Base-by-base conservation (phyloP, 768 basidiomycete genomes). In the Suillus lakei region DNA sequence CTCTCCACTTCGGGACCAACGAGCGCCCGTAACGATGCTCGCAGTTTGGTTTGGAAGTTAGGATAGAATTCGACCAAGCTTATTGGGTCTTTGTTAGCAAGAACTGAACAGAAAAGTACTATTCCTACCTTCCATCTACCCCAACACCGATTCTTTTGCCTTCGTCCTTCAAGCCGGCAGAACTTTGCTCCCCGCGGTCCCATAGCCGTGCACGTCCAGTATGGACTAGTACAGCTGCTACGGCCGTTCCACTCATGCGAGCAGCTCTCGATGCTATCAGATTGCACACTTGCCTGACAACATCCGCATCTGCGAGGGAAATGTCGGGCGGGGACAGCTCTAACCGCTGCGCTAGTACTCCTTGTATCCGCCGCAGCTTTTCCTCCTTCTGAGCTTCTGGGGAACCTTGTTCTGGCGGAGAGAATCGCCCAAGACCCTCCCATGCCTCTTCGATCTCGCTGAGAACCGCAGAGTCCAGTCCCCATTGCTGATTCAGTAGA, bases 21-120 rank as follows among this genome's bases (percentile, higher is more conserved):
- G 26, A 99, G 73, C 4, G 79, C 74, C n/a, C 86, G 81, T 60
- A 99, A 76, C 0, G 96, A 90, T 51, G 88, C 87, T 21, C 95
- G 85, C 62, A 98, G 80, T 15, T 84, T 85, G 16, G 83, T 80
- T 71, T 95, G 87, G 75, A 95, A 99, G 71, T 86, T 83, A 1
- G 98, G 98, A 76, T 99, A 96, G 73, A 94, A 91, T 74, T 98
- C 92, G 68, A 95, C 89, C 74, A 99, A 81, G 76, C 95, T 96
- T 68, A 44, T 51, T 43, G 39, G n/a, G 6, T 18, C 30, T 39
- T 18, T 44, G 50, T 67, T 38, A 66, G 44, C 18, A 44, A 54
- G n/a, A 43, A 32, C 3, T 34, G 50, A 9, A 50, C 21, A 34
- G 23, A 16, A 18, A 26, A 16, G 28, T 9, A 30, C 23, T 38